Percentiles rank a stretch among this genome's conserved stretches.
phyloP scores from a whole-genome alignment of 768 basidiomycete genomes.

The Suillus spraguei region DNA sequence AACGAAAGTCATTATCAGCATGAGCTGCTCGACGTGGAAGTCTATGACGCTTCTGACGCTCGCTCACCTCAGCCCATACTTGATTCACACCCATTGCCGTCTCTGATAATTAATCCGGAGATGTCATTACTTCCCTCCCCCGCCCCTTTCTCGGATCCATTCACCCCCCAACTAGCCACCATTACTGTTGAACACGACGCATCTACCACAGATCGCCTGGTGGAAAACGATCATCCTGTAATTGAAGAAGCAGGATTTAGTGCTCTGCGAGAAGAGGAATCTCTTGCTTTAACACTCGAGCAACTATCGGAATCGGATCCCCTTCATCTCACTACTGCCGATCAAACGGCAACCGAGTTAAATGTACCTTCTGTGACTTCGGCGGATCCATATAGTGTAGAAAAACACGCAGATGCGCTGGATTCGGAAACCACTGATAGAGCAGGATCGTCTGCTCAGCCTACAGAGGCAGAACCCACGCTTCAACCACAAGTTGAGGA shows the following conservation, averaged over 20 bases:
- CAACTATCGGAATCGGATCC: neutral
- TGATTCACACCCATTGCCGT: constrained; percentile 20
- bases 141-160: neutral
- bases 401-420: neutral
- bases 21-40: constrained; percentile 42
- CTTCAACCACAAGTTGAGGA: constrained; percentile 3
- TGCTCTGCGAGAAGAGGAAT: neutral
- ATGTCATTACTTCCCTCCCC: constrained; percentile 10
- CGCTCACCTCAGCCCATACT: constrained; percentile 30
- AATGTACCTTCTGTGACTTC: neutral
- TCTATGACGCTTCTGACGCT: constrained; percentile 40
- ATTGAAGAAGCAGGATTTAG: neutral
- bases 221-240: neutral
- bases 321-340: neutral
- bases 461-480: neutral
- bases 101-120: constrained; percentile 8
- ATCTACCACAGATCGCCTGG: neutral
- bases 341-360: neutral
- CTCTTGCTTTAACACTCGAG: neutral
- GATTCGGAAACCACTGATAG: neutral
- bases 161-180: neutral
- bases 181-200: constrained; percentile 2
- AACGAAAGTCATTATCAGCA: constrained; percentile 18
- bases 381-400: neutral
- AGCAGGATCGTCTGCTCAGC: neutral